Conservation (phyloP, 1,139 yeast species). For the Groenewaldozyma auringiensis region DNA sequence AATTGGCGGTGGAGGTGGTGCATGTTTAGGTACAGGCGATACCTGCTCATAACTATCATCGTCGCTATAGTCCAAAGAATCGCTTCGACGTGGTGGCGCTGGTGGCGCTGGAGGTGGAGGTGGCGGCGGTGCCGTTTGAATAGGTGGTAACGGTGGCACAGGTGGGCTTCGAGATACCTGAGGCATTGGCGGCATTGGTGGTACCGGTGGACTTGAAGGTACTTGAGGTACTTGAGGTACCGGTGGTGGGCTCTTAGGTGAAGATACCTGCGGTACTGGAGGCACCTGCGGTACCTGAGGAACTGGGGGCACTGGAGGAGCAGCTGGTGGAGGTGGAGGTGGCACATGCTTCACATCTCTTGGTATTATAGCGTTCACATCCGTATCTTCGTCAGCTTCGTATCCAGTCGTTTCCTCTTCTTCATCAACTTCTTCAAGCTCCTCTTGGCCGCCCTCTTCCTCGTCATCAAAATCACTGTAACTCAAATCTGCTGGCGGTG, state of each 20-base stretch:
- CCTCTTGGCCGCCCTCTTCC: conserved; percentile 1
- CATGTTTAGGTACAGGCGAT: conserved; percentile 18
- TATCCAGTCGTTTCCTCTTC: conserved; percentile 38
- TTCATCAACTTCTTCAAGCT: conserved; percentile 9
- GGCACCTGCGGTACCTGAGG: conserved; percentile 8
- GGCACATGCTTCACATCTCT: conserved; percentile 9
- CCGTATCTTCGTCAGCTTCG: conserved; percentile 47
- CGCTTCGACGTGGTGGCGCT: conserved; percentile 18
- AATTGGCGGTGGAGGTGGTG: conserved; percentile 16
- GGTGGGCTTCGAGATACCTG: conserved; percentile 9
- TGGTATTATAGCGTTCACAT: conserved; percentile 16
- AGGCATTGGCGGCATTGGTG: conserved; percentile 18
- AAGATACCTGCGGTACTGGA: conserved; percentile 13
- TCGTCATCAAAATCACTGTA: conserved; percentile 5
- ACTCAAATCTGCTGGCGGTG: conserved; percentile 9
- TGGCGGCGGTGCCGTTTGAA: conserved; percentile 17
- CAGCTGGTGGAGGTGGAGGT: conserved; percentile 19
- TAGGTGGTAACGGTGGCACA: conserved; percentile 18
- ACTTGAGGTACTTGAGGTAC: conserved; percentile 17
- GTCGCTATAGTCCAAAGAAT: no score
- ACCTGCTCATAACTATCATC: no score
- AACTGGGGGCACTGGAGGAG: conserved; percentile 11
- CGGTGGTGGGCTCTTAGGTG: conserved; percentile 18
- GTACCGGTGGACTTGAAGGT: conserved; percentile 12
- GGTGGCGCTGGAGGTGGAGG: conserved; percentile 13